Conservation (phyloP, 164 flowering plant genomes). For the Umbilicus rupestris region DNA sequence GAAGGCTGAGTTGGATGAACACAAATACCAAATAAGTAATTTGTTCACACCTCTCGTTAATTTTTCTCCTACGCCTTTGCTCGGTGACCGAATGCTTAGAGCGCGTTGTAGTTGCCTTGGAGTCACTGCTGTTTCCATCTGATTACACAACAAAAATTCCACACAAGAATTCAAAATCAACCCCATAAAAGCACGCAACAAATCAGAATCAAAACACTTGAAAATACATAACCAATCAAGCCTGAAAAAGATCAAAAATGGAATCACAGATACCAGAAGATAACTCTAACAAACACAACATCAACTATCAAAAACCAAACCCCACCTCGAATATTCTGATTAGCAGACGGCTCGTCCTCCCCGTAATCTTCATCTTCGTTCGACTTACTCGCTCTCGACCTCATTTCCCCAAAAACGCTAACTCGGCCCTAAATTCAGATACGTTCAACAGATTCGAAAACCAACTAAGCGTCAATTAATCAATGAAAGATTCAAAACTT, state of each 20-base stretch:
- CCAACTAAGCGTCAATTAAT: background rate
- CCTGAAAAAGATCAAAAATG: background rate
- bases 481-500: background rate
- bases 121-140: conserved; percentile 46
- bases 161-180: background rate
- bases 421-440: background rate
- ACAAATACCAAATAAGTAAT: background rate
- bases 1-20: background rate
- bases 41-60: conserved; percentile 47
- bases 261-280: background rate
- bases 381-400: background rate
- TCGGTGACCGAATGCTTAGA: conserved; percentile 74
- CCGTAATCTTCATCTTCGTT: conserved; percentile 2
- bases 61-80: conserved; percentile 66
- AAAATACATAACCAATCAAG: no score
- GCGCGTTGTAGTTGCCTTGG: conserved; percentile 37
- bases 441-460: background rate
- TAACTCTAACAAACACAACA: background rate
- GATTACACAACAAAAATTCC: conserved; percentile 11
- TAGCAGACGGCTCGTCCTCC: background rate
- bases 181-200: background rate
- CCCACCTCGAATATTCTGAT: conserved; percentile 1
- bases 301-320: background rate
- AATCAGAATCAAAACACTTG: no score
- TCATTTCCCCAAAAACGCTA: background rate